A percentile compares a stretch with the other conserved stretches of the same genome.
These are phyloP conservation scores for Isochrysis galbana DNA, from an alignment of 78 protist species.

Conservation along the genomic window DNA sequence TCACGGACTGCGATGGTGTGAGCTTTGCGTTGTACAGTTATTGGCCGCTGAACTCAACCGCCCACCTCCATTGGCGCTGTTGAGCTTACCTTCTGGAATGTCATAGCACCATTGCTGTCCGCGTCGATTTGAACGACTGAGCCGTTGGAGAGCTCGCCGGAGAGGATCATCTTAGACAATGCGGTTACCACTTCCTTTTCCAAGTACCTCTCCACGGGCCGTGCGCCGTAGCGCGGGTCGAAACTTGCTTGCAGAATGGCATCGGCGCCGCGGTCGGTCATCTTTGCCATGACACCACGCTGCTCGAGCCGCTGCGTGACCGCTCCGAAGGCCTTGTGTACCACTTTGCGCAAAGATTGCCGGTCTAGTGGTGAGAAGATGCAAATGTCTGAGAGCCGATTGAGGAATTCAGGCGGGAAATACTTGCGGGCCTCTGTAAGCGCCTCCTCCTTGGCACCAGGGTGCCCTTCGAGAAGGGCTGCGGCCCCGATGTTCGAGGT, in stretches of 20 bases:
- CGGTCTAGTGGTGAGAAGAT: constrained; percentile 31
- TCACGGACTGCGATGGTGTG: too few relatives aligned
- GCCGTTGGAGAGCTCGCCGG: constrained; percentile 24
- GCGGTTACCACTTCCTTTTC: constrained; percentile 85
- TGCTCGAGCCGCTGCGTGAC: constrained; percentile 74
- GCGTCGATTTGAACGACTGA: background rate
- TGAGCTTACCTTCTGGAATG: background rate
- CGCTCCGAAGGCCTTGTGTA: constrained; percentile 46
- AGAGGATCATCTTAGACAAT: constrained; percentile 53
- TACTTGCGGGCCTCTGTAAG: constrained; percentile 62
- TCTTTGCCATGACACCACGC: constrained; percentile 53
- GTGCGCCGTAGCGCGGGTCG: constrained; percentile 91
- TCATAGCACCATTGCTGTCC: background rate
- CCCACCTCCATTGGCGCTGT: too few relatives aligned
- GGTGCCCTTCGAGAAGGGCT: background rate
- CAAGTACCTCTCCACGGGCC: constrained; percentile 91
- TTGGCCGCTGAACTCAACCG: too few relatives aligned
- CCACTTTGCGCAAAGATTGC: background rate
- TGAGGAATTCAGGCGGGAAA: constrained; percentile 96
- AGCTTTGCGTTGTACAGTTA: too few relatives aligned
- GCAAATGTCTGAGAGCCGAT: constrained; percentile 92
- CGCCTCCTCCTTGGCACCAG: constrained; percentile 49
- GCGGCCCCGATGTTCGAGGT: constrained; percentile 89
- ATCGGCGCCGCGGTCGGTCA: constrained; percentile 54
- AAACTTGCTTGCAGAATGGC: constrained; percentile 59